A percentile compares a stretch with the other conserved stretches of the same genome.
phyloP scores from a whole-genome alignment of 345 rosid species.

The Eucalyptus albens region DNA sequence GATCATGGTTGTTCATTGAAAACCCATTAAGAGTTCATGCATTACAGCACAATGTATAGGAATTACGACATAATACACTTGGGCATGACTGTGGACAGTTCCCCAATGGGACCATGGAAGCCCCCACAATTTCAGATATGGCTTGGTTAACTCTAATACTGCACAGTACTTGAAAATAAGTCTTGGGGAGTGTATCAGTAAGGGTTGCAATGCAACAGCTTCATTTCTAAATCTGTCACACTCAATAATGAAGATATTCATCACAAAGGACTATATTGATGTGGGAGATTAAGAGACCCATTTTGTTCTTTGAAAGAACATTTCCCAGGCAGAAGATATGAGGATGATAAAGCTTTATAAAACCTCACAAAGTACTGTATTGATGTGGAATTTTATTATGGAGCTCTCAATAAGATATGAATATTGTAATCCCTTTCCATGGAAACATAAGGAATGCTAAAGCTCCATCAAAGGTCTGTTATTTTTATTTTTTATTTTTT shows the following conservation, averaged over 20 bases:
- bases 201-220: background rate
- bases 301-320: background rate
- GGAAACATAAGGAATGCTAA: background rate
- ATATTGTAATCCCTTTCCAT: background rate
- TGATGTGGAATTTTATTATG: background rate
- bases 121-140: background rate
- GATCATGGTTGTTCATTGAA: background rate
- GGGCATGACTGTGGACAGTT: background rate
- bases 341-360: background rate
- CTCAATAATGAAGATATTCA: background rate
- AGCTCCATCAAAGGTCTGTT: background rate
- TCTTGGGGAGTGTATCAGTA: background rate
- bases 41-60: background rate
- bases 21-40: background rate
- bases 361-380: background rate
- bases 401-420: background rate
- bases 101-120: background rate
- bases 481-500: background rate
- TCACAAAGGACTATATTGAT: rapidly evolving
- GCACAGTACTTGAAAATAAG: background rate
- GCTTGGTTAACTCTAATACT: background rate
- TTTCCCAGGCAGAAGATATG: background rate
- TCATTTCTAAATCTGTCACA: background rate
- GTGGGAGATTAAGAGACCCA: background rate
- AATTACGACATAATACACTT: background rate